Conservation (phyloP, 2,329 filamentous ascomycete species). For the Penicillium corylophilum region DNA sequence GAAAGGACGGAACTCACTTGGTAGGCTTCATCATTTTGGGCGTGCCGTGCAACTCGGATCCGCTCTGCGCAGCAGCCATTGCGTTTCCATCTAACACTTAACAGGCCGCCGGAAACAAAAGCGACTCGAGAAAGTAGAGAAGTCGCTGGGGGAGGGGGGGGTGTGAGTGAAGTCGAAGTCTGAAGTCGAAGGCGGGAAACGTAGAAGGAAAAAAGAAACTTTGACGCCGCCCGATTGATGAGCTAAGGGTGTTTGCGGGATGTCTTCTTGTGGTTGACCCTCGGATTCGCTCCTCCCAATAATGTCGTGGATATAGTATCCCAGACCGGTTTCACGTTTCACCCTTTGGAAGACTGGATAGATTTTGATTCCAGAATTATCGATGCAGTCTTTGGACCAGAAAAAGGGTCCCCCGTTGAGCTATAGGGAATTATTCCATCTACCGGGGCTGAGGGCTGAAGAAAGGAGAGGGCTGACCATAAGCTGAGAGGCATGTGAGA, state of each 20-base stretch:
- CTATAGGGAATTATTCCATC: not conserved
- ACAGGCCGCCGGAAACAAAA: conserved; percentile 9
- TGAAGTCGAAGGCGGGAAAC: conserved; percentile 6
- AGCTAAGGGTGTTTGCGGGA: conserved; percentile 41
- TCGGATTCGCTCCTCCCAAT: conserved; percentile 12
- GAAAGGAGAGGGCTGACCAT: not conserved
- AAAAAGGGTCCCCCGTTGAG: not conserved
- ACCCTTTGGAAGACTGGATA: not conserved
- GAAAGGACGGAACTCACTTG: conserved; percentile 49
- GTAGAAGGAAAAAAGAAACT: conserved; percentile 19
- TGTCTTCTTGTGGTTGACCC: conserved; percentile 10
- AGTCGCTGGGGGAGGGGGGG: conserved; percentile 10
- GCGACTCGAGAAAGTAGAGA: conserved; percentile 7
- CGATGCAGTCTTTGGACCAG: no score
- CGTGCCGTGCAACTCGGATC: conserved; percentile 52
- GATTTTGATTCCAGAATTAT: not conserved
- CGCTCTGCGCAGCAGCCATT: conserved; percentile 47
- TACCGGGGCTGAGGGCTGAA: not conserved
- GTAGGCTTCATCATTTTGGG: conserved; percentile 60
- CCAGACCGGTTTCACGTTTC: no score
- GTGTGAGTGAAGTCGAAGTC: conserved; percentile 4
- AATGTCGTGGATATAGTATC: not conserved
- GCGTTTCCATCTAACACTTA: conserved; percentile 37
- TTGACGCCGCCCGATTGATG: conserved; percentile 29
- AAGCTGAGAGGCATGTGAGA: conserved; percentile 5